phyloP scores from a whole-genome alignment of 805 yeast species.

The Metschnikowia drakensbergensis region DNA sequence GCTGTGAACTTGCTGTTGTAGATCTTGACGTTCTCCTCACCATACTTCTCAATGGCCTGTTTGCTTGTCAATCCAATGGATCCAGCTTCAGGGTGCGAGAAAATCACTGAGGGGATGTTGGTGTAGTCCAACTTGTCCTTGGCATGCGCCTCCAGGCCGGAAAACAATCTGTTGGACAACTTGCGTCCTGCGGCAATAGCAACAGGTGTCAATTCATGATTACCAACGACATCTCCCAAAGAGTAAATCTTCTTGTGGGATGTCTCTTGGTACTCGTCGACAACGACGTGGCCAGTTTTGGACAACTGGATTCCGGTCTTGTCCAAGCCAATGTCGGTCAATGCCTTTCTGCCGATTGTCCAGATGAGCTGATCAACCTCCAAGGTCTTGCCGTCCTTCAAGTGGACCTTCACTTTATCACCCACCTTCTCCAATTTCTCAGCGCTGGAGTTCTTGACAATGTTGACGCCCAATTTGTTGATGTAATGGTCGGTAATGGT shows the following conservation, averaged over 20 bases:
- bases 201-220: conserved; percentile 93
- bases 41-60: conserved; percentile 74
- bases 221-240: conserved; percentile 91
- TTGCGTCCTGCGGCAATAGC: conserved; percentile 98
- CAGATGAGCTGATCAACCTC: conserved; percentile 80
- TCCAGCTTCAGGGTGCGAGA: conserved; percentile 97
- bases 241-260: conserved; percentile 69
- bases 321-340: conserved; percentile 70
- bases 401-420: conserved; percentile 35
- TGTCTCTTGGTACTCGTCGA: conserved; percentile 87
- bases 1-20: conserved; percentile 82
- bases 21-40: conserved; percentile 72
- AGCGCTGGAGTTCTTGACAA: conserved; percentile 62
- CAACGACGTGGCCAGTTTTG: conserved; percentile 59
- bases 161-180: conserved; percentile 82
- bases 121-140: conserved; percentile 78
- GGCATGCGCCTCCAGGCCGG: conserved; percentile 66
- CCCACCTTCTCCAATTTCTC: conserved; percentile 33
- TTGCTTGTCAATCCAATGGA: conserved; percentile 82
- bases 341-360: conserved; percentile 90
- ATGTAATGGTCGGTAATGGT: conserved; percentile 78
- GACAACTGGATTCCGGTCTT: conserved; percentile 67
- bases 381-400: conserved; percentile 35
- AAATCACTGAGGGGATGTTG: conserved; percentile 93
- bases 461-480: conserved; percentile 69